Percentiles rank a stretch among this genome's conserved stretches.
Conservation (phyloP, 1,284 basidiomycete species). For the Erythrobasidium hasegawianum region DNA sequence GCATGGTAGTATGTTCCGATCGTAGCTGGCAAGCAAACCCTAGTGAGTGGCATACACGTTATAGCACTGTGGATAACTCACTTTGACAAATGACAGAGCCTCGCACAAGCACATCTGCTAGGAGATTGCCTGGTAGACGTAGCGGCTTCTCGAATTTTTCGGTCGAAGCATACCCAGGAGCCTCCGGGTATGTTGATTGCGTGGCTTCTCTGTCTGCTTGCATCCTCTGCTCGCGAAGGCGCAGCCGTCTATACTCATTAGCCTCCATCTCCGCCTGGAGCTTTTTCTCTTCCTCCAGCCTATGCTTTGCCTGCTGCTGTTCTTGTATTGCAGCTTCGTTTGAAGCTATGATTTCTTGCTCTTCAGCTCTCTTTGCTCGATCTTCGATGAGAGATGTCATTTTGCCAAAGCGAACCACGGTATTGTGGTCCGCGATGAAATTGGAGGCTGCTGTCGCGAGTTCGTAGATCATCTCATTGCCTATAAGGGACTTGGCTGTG, state of each 20-base stretch:
- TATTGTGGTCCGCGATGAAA: slow-evolving; percentile 42
- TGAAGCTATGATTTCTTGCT: slow-evolving; percentile 32
- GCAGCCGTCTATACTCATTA: neutral
- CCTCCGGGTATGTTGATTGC: neutral
- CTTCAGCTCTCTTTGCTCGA: slow-evolving; percentile 36
- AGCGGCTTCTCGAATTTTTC: slow-evolving; percentile 21
- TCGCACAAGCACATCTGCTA: slow-evolving; percentile 18
- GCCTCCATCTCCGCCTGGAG: slow-evolving; percentile 8
- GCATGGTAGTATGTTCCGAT: slow-evolving; percentile 26
- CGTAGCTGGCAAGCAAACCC: neutral
- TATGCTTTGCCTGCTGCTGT: neutral
- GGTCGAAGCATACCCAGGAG: slow-evolving; percentile 8
- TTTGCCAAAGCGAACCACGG: slow-evolving; percentile 38
- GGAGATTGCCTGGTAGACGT: slow-evolving; percentile 19
- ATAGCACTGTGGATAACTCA: neutral
- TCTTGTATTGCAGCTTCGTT: slow-evolving; percentile 16
- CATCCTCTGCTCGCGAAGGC: slow-evolving; percentile 29
- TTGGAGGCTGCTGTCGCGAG: slow-evolving; percentile 39
- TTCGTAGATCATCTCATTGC: slow-evolving; percentile 44
- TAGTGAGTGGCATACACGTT: too few relatives aligned
- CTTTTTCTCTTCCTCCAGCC: slow-evolving; percentile 2
- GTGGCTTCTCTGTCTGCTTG: slow-evolving; percentile 5
- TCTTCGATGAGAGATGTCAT: slow-evolving; percentile 40
- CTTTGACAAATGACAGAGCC: slow-evolving; percentile 20
- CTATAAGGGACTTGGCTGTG: slow-evolving; percentile 34